Base-by-base conservation (phyloP, 164 flowering plant genomes). In the Liquidambar formosana region DNA sequence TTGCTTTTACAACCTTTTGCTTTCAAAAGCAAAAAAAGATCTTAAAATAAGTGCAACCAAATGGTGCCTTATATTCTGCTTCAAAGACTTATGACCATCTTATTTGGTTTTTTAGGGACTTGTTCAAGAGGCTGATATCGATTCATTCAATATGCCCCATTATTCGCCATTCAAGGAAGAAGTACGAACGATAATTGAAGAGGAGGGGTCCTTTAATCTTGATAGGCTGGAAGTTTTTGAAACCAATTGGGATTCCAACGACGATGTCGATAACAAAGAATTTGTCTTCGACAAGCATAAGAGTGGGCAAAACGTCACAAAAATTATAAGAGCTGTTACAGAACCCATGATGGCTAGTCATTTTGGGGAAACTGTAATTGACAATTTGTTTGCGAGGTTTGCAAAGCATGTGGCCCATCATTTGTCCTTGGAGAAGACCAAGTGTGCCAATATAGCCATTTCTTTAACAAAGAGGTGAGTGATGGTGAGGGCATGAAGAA, bases 291-390 rank as follows among this genome's bases (percentile, higher is more conserved):
- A 38, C n/a, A 41, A 23, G 28, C 1, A 11, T 10, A 56, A 16
- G 12, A 53, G 61, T 10, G 46, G 64, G 15, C 23, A 61, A 18
- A 10, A 23, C 3, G 62, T 21, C 2, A 62, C 62, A 23, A 6
- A 26, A 14, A 13, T 19, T 8, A 4, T 67, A 9, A 67, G 70
- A 67, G 70, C 62, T 3, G 22, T 41, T 5, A 1, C n/a, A 19
- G 69, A 66, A 10, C 61, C 69, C 5, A 66, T 66, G 69, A 6
- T 53, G 27, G 23, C 41, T 26, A 18, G 49, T 27, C 54, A 57
- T 27, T 67, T 67, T 46, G 70, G 70, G 15, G 45, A 19, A 12
- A 8, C 21, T 2, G 46, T 67, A 9, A 46, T 67, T 4, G 56
- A 67, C 12, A 38, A 44, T 23, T 27, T 67, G 33, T 67, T 67